phyloP scores from a whole-genome alignment of 2,329 filamentous ascomycete species.

The Magnaporthiopsis incrustans region DNA sequence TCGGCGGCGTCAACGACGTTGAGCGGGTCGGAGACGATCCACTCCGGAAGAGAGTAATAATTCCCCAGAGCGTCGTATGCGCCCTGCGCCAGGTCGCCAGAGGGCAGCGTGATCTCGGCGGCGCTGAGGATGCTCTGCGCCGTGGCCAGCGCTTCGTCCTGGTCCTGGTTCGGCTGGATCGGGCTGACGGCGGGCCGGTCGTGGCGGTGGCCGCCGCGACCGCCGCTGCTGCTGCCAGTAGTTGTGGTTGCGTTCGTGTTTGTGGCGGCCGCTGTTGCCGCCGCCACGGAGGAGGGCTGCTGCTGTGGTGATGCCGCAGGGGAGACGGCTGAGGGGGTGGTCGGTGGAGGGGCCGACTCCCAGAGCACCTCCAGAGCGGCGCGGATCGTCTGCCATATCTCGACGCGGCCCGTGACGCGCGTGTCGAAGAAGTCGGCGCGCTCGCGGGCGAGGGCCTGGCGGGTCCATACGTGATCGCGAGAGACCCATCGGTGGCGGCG shows the following conservation, averaged over 20 bases:
- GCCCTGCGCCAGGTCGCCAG: slow-evolving; percentile 62
- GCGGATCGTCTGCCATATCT: slow-evolving; percentile 73
- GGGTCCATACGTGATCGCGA: slow-evolving; percentile 60
- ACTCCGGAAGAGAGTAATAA: slow-evolving; percentile 60
- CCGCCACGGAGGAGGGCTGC: background rate
- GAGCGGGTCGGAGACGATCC: slow-evolving; percentile 59
- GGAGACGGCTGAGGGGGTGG: background rate
- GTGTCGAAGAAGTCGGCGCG: slow-evolving; percentile 86
- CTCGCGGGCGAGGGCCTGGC: slow-evolving; percentile 59
- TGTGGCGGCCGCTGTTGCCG: background rate
- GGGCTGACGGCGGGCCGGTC: background rate
- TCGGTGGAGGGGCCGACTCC: slow-evolving; percentile 32
- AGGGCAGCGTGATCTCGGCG: slow-evolving; percentile 66
- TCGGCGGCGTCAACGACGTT: slow-evolving; percentile 35
- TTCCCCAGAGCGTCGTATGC: slow-evolving; percentile 65
- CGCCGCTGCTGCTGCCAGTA: background rate
- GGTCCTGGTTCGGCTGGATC: slow-evolving; percentile 19
- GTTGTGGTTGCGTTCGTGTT: background rate
- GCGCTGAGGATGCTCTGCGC: slow-evolving; percentile 78
- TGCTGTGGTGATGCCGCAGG: background rate
- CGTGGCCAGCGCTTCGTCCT: slow-evolving; percentile 43
- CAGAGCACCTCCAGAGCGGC: slow-evolving; percentile 62
- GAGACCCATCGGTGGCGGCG: slow-evolving; percentile 59
- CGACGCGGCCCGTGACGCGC: slow-evolving; percentile 64
- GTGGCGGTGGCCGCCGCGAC: slow-evolving; percentile 19